Percentiles rank a stretch among this genome's conserved stretches.
phyloP scores from a whole-genome alignment of 2,329 filamentous ascomycete species.

The Apiospora aurea region DNA sequence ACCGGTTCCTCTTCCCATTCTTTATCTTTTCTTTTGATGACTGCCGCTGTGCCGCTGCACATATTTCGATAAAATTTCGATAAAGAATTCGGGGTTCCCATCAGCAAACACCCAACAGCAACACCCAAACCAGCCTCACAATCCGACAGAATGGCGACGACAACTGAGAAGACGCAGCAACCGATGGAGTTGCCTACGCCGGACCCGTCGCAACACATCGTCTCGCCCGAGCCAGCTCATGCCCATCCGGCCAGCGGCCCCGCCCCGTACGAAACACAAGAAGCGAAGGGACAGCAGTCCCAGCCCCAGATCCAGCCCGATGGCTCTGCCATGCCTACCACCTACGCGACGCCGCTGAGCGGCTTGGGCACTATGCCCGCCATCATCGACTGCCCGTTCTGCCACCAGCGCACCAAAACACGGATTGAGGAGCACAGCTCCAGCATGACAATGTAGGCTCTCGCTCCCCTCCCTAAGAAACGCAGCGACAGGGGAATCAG shows the following conservation, averaged over 20 bases:
- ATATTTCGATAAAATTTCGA: not conserved
- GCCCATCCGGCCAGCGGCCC: not conserved
- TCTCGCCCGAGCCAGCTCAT: not conserved
- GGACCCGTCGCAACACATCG: constrained; percentile 1
- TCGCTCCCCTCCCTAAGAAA: not conserved
- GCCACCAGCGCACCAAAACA: constrained; percentile 26
- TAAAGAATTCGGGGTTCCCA: not conserved
- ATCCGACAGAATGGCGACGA: not conserved
- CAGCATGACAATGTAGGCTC: constrained; percentile 29
- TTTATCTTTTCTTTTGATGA: not conserved
- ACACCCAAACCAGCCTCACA: not conserved
- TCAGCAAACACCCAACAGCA: not conserved
- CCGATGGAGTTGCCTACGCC: not conserved
- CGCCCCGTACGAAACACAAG: constrained; percentile 4
- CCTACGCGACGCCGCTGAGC: constrained; percentile 19
- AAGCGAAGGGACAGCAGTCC: not conserved
- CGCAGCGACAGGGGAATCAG: not conserved
- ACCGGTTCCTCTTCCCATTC: not conserved
- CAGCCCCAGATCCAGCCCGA: constrained; percentile 3
- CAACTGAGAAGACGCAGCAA: not conserved
- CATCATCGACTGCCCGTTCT: constrained; percentile 31
- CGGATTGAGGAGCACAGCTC: constrained; percentile 28
- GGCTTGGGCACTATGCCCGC: constrained; percentile 24
- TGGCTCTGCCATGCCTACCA: constrained; percentile 2
- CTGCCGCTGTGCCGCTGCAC: not conserved